These are phyloP conservation scores for Annulohypoxylon truncatum DNA, from an alignment of 2,329 filamentous ascomycete genomes.

Conservation along the genomic window DNA sequence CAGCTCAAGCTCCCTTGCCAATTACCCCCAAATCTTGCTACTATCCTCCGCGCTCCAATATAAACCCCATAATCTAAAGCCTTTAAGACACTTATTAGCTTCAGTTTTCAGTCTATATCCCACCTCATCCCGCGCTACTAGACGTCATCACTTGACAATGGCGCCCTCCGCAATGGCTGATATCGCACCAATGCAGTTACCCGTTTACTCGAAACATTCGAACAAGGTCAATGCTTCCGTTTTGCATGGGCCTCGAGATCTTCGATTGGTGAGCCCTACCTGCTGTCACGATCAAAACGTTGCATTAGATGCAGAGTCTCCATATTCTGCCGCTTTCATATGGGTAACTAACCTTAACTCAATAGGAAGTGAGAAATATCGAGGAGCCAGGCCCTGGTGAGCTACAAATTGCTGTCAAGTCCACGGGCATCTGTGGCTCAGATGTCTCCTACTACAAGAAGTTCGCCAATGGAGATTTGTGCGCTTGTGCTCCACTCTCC, in stretches of 20 bases:
- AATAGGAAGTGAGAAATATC: constrained; percentile 63
- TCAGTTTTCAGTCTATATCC: constrained; percentile 41
- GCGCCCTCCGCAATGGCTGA: constrained; percentile 63
- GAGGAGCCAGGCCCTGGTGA: constrained; percentile 62
- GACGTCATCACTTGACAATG: constrained; percentile 54
- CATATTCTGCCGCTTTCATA: neutral
- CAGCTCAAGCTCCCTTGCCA: constrained; percentile 17
- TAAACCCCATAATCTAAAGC: constrained; percentile 13
- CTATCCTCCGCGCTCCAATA: constrained; percentile 17
- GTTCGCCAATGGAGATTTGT: constrained; percentile 77
- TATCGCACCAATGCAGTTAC: constrained; percentile 57
- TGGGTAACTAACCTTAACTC: constrained; percentile 31
- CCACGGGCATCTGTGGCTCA: constrained; percentile 76
- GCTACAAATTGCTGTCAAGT: constrained; percentile 72
- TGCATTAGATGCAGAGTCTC: constrained; percentile 45
- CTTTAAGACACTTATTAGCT: constrained; percentile 13
- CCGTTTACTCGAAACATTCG: constrained; percentile 56
- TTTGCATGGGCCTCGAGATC: constrained; percentile 66
- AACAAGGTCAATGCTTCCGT: constrained; percentile 64
- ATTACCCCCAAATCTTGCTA: constrained; percentile 25
- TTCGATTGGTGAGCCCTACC: constrained; percentile 63
- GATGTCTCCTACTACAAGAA: constrained; percentile 79
- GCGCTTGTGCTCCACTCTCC: constrained; percentile 72
- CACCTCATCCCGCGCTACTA: constrained; percentile 53
- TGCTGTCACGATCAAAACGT: constrained; percentile 42